phyloP scores from a whole-genome alignment of 768 basidiomycete genomes.

The Serendipita sp. region DNA sequence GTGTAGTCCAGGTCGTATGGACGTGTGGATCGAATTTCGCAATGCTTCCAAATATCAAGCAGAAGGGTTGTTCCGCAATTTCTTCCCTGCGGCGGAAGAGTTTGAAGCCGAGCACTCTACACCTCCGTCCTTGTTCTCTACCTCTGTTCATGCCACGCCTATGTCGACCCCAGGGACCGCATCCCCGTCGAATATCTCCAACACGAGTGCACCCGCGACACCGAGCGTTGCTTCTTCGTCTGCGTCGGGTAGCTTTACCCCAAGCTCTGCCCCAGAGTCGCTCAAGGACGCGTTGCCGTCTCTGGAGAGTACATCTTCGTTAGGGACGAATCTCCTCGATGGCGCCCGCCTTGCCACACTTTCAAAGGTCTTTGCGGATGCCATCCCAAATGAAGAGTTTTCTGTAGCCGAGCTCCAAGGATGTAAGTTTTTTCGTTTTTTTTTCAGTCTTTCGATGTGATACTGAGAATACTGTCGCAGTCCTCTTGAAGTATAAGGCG shows the following conservation, averaged over 20 bases:
- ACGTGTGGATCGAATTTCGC: conserved; percentile 85
- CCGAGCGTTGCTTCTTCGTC: not conserved
- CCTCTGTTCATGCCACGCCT: not conserved
- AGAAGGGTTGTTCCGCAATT: conserved; percentile 74
- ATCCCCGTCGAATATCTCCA: not conserved
- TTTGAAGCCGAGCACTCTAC: not conserved
- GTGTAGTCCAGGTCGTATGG: conserved; percentile 18
- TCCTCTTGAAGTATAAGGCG: conserved; percentile 71
- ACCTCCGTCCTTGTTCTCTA: not conserved
- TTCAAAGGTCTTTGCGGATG: conserved; percentile 63
- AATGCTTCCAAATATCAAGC: conserved; percentile 67
- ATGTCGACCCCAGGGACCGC: not conserved
- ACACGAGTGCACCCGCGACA: not conserved
- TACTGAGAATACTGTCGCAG: conserved; percentile 20
- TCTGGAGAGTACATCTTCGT: not conserved
- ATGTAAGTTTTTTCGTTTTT: conserved; percentile 36
- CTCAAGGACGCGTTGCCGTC: conserved; percentile 10
- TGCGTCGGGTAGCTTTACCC: conserved; percentile 8
- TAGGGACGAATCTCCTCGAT: conserved; percentile 25
- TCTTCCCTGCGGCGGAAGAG: conserved; percentile 52
- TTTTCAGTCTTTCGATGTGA: not conserved
- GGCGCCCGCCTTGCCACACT: conserved; percentile 45
- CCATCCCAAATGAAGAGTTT: conserved; percentile 72
- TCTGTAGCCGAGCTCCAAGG: conserved; percentile 83
- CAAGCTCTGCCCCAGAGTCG: conserved; percentile 16